Percentiles rank a stretch among this genome's conserved stretches.
Conservation (phyloP, 106 monocot species). For the Acorus calamus region DNA sequence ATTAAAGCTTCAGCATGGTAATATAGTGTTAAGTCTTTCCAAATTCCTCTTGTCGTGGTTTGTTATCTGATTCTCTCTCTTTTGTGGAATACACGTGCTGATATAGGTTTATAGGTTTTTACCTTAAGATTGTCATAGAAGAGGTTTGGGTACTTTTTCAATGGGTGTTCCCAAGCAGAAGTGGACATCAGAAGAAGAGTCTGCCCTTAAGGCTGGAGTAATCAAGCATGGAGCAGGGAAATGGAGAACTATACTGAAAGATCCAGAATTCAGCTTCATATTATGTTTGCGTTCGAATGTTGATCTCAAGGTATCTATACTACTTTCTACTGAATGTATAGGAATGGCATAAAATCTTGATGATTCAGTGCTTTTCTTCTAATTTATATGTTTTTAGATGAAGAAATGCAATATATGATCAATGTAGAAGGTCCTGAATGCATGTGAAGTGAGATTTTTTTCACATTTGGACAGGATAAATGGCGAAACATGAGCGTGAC, state of each 20-base stretch:
- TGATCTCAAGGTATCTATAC: neutral
- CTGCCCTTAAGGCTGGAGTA: neutral
- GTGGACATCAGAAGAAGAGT: conserved; percentile 3
- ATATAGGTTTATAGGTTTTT: too few relatives aligned
- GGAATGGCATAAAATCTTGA: neutral
- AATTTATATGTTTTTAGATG: neutral
- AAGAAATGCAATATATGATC: neutral
- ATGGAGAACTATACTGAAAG: neutral
- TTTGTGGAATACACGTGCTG: too few relatives aligned
- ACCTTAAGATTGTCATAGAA: too few relatives aligned
- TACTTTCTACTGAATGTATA: neutral
- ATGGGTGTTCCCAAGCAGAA: too few relatives aligned
- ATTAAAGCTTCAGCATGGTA: too few relatives aligned
- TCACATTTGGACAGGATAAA: neutral
- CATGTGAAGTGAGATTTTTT: neutral
- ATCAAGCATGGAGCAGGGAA: conserved; percentile 6
- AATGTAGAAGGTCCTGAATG: neutral
- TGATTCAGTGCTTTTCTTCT: neutral
- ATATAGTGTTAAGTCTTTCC: too few relatives aligned
- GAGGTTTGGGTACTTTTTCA: too few relatives aligned
- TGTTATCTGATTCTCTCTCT: too few relatives aligned
- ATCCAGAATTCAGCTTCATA: conserved; percentile 3
- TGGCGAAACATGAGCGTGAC: conserved; percentile 1
- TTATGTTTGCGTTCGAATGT: conserved; percentile 1
- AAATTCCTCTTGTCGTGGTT: too few relatives aligned